phyloP scores from a whole-genome alignment of 345 rosid species.

The Eucalyptus dawsonii region DNA sequence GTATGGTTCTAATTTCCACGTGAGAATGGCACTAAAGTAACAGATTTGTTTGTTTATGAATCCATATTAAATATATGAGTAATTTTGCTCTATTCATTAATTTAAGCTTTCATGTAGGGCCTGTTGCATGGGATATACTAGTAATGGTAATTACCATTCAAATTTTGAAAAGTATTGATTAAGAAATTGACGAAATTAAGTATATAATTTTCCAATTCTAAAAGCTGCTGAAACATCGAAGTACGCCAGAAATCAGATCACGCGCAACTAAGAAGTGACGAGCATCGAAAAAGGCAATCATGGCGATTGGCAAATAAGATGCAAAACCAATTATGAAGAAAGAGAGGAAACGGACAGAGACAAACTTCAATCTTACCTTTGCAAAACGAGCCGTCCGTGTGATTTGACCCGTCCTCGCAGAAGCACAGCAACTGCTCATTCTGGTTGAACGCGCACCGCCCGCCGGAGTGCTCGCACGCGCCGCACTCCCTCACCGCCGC shows the following conservation, averaged over 20 bases:
- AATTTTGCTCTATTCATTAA: no score
- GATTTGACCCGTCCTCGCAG: neutral
- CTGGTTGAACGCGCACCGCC: no score
- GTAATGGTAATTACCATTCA: neutral
- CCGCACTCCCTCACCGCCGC: no score
- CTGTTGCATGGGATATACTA: no score
- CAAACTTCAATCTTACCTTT: neutral
- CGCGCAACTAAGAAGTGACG: neutral
- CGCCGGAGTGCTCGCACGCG: no score
- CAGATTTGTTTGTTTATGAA: no score
- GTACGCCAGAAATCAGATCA: neutral
- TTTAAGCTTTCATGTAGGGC: no score
- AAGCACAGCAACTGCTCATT: no score
- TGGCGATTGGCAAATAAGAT: neutral
- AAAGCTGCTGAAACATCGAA: neutral
- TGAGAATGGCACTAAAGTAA: rapidly evolving
- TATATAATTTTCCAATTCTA: neutral
- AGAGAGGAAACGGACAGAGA: neutral
- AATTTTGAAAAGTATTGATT: neutral
- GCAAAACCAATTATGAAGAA: neutral
- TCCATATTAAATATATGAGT: no score
- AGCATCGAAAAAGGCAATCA: neutral
- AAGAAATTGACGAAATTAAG: neutral
- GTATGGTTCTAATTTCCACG: neutral
- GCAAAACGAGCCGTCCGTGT: neutral